Evolutionary conservation across 768 basidiomycete species (phyloP).

Genomic region (Boletus subparvulus): DNA sequence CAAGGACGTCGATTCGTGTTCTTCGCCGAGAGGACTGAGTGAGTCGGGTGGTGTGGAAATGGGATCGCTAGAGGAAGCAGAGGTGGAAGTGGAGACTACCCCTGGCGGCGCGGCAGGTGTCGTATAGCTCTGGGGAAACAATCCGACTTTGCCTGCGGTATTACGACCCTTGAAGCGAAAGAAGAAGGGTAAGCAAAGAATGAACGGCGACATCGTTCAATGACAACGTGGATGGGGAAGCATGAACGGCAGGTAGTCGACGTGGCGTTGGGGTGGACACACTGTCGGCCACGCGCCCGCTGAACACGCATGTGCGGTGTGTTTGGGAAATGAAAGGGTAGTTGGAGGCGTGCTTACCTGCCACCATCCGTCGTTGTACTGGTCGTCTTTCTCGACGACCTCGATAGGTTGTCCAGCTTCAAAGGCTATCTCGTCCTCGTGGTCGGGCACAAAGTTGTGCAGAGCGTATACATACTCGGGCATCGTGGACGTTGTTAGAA

Average conservation of each 20-base stretch:
- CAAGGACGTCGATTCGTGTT: conserved; percentile 41
- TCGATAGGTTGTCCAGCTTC: conserved; percentile 83
- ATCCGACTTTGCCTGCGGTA: conserved; percentile 73
- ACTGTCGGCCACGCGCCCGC: conserved; percentile 7
- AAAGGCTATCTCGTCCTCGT: conserved; percentile 92
- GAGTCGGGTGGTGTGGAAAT: conserved; percentile 22
- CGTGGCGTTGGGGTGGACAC: conserved; percentile 3
- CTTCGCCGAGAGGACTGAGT: conserved; percentile 49
- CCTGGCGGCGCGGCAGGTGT: conserved; percentile 50
- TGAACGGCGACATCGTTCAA: conserved; percentile 25
- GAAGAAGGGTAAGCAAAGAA: conserved; percentile 20
- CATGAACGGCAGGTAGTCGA: conserved; percentile 4
- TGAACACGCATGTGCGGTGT: conserved; percentile 1
- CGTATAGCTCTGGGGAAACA: conserved; percentile 92
- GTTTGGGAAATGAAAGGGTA: conserved; percentile 10
- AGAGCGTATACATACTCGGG: conserved; percentile 83
- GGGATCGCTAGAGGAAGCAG: conserved; percentile 27
- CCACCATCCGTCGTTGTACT: conserved; percentile 97
- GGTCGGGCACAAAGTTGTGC: conserved; percentile 87
- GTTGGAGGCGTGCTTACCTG: conserved; percentile 42
- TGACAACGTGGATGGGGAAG: conserved; percentile 17
- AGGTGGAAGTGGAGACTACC: conserved; percentile 25
- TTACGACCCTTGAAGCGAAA: conserved; percentile 69
- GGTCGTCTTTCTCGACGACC: conserved; percentile 90
- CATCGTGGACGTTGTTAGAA: conserved; percentile 42